phyloP scores from a whole-genome alignment of 805 yeast species.

The Nakazawaea wyomingensis region DNA sequence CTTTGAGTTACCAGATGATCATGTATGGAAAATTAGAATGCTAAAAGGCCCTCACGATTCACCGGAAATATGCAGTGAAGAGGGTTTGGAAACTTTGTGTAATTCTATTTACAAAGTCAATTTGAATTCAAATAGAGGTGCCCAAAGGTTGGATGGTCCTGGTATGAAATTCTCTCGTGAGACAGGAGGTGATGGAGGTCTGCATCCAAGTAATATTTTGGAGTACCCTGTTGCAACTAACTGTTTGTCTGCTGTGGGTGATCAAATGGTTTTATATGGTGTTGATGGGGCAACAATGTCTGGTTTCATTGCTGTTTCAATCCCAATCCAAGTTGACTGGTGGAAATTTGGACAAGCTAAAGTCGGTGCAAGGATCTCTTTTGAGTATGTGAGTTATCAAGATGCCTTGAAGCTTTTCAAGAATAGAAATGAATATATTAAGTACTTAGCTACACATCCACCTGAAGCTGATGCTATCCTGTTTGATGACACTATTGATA shows the following conservation, averaged over 20 bases:
- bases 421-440: slow-evolving; percentile 17
- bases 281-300: slow-evolving; percentile 27
- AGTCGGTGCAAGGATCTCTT: slow-evolving; percentile 21
- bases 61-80: slow-evolving; percentile 21
- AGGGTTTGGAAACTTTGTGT: slow-evolving; percentile 21
- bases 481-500: slow-evolving; percentile 16
- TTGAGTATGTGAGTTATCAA: slow-evolving; percentile 18
- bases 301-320: slow-evolving; percentile 24
- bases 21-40: slow-evolving; percentile 20
- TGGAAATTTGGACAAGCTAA: slow-evolving; percentile 30
- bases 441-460: slow-evolving; percentile 16
- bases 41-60: slow-evolving; percentile 27
- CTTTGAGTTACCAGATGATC: slow-evolving; percentile 13
- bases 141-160: slow-evolving; percentile 26
- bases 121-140: slow-evolving; percentile 27
- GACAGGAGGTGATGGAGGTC: slow-evolving; percentile 27
- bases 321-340: slow-evolving; percentile 23
- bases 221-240: slow-evolving; percentile 26
- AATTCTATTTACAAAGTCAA: slow-evolving; percentile 19
- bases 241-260: slow-evolving; percentile 26
- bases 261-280: slow-evolving; percentile 21
- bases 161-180: slow-evolving; percentile 18
- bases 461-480: slow-evolving; percentile 5
- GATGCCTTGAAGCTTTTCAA: slow-evolving; percentile 26
- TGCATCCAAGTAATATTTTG: slow-evolving; percentile 25